These are phyloP conservation scores for Aphanomyces stellatus DNA, from an alignment of 352 stramenopile species.

Conservation along the genomic window DNA sequence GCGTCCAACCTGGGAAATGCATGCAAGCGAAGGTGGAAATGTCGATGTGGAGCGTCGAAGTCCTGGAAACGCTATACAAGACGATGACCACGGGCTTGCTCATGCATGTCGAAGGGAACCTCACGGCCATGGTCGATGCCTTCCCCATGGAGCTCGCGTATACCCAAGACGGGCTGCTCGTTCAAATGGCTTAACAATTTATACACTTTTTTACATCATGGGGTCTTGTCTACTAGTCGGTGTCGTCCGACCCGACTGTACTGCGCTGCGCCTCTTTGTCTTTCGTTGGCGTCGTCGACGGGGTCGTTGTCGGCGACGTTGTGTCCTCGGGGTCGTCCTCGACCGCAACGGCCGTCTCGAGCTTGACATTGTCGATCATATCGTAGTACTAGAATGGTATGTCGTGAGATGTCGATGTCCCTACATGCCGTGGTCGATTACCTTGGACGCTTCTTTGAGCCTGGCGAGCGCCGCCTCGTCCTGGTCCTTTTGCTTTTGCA, in stretches of 20 bases:
- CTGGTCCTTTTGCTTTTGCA: neutral
- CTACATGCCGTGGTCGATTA: neutral
- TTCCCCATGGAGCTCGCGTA: slow-evolving; percentile 63
- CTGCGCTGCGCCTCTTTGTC: neutral
- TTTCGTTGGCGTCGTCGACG: neutral
- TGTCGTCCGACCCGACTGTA: too few species aligned
- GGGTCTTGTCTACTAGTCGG: too few species aligned
- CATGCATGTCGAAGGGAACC: slow-evolving; percentile 75
- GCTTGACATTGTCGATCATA: slow-evolving; percentile 1
- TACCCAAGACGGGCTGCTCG: slow-evolving; percentile 58
- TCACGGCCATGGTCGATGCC: slow-evolving; percentile 51
- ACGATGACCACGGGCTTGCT: slow-evolving; percentile 60
- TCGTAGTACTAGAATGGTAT: neutral
- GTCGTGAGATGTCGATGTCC: neutral
- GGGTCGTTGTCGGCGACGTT: neutral
- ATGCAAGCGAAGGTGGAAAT: slow-evolving; percentile 58
- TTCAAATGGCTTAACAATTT: slow-evolving; percentile 22
- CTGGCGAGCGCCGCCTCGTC: neutral
- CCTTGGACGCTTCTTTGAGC: neutral
- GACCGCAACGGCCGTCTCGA: neutral
- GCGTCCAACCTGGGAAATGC: slow-evolving; percentile 39
- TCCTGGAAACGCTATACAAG: slow-evolving; percentile 64
- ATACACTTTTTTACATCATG: too few species aligned
- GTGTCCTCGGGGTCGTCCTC: neutral
- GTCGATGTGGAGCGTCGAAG: slow-evolving; percentile 54